Base-by-base conservation (phyloP, 352 stramenopile species). In the Globisporangium solare region DNA sequence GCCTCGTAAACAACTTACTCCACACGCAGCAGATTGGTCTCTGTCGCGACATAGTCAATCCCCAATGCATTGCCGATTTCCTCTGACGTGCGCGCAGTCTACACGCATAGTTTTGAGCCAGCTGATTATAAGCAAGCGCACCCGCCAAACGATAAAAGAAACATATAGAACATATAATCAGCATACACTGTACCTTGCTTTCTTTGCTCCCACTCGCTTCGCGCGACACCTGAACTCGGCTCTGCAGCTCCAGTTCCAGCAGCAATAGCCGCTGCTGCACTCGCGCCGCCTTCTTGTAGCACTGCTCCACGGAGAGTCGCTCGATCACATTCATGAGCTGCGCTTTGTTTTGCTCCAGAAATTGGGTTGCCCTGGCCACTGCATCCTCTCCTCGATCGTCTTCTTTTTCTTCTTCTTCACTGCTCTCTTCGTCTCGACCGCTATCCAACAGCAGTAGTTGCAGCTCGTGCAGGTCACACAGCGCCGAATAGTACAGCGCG, bases 171-270 rank as follows among this genome's bases (percentile, higher is more conserved):
- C 32, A 42, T 22, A 14, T n/a, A n/a, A n/a, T n/a, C 24, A 13
- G 51, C 5, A 27, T 27, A 27, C 24, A 27, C 21, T 56, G 27
- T 58, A 66, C 47, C 62, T 3, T 67, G 64, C 43, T 60, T 45
- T 47, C 13, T 65, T 55, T 8, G 39, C 21, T 46, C 42, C 49
- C 4, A 60, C 14, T 0, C 60, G n/a, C 31, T 58, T 70, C 39
- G 13, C 5, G 39, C 10, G 39, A 18, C 39, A 3, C 39, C 27
- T 60, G 63, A 10, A 82, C 41, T 43, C 63, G 73, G 51, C 57
- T 71, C 21, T 54, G 51, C 1, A 79, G 43, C 21, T 86, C 76
- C 40, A 86, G 58, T 49, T 78, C 60, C 24, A 83, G 55, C 42
- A 86, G 20, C 37, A 64, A 21, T 3, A 64, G 62, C 8, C 75